These are phyloP conservation scores for Juglanconis sp. DNA, from an alignment of 2,329 filamentous ascomycete species.

Conservation along the genomic window DNA sequence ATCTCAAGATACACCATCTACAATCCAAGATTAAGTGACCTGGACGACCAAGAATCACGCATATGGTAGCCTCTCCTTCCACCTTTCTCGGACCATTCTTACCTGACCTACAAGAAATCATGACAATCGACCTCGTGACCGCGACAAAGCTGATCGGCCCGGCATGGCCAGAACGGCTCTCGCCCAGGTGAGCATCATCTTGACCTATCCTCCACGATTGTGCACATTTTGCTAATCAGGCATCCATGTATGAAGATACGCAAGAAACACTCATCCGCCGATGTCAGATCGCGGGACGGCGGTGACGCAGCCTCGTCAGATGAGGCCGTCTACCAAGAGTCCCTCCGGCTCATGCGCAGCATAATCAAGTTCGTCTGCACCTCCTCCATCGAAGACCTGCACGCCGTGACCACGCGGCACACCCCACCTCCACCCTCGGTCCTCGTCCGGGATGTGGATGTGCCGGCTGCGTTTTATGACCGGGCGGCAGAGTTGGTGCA, in stretches of 20 bases:
- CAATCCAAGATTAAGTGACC: too few species aligned
- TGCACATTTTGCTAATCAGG: background rate
- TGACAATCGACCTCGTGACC: background rate
- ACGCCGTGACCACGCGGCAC: slow-evolving; percentile 43
- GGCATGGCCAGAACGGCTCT: background rate
- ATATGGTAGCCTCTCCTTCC: too few species aligned
- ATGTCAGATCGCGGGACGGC: too few species aligned
- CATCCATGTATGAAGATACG: background rate
- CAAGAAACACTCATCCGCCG: background rate
- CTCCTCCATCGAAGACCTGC: background rate
- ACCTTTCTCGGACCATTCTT: too few species aligned
- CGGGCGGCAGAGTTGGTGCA: background rate
- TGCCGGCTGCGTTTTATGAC: background rate
- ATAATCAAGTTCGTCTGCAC: background rate
- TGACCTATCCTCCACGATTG: too few species aligned
- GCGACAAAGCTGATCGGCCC: background rate
- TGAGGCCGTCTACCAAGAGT: background rate
- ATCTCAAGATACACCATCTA: too few species aligned
- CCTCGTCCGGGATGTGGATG: slow-evolving; percentile 34
- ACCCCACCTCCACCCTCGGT: slow-evolving; percentile 73
- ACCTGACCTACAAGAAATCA: background rate
- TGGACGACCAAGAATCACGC: too few species aligned
- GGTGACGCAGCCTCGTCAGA: background rate
- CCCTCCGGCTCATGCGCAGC: background rate
- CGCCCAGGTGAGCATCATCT: background rate